Base-by-base conservation (phyloP, 371 early-diverging fungal species). In the Circinella minor region DNA sequence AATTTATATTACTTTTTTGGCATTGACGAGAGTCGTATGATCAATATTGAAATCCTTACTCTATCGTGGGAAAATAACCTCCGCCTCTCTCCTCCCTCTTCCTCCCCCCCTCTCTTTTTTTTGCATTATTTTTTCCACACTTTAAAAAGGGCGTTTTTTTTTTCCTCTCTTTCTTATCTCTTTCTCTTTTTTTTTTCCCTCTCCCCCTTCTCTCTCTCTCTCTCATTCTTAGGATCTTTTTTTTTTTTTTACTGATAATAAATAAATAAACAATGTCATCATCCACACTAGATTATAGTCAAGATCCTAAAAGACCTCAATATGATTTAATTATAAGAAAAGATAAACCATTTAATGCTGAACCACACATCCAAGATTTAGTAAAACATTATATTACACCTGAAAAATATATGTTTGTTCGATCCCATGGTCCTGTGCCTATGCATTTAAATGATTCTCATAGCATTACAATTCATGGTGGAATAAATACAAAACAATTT, bases 391-490 rank as follows among this genome's bases (percentile, higher is more conserved):
- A 79, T 70, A 79, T 89, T 54, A 89, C 89, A n/a, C 87, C 89
- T 3, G 78, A 75, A 37, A 74, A 77, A 10, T 68, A 81, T 37
- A 84, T 87, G 59, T 89, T 89, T 66, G 83, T 86, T 64, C 93
- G 96, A 20, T 94, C 94, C 72, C 96, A 96, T 77, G 91, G 95
- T 3, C 94, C 95, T 17, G 91, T 95, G 20, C 96, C 96, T 34
- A 76, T 87, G 59, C 77, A 94, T n/a, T 49, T 68, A 15, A 39
- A 61, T 38, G 80, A 81, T 11, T 60, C 78, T 3, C 87, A 89
- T 69, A 48, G 60, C 11, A 70, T 89, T 55, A 72, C 75, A 4
- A 68, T 91, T 15, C 74, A 77, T n/a, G 76, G 80, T 59, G 55
- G 18, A 57, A 69, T 49, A 3, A 48, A 54, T 5, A 17, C 48